Conservation (phyloP, 2,329 filamentous ascomycete genomes). For the Lasiodiplodia theobromae region DNA sequence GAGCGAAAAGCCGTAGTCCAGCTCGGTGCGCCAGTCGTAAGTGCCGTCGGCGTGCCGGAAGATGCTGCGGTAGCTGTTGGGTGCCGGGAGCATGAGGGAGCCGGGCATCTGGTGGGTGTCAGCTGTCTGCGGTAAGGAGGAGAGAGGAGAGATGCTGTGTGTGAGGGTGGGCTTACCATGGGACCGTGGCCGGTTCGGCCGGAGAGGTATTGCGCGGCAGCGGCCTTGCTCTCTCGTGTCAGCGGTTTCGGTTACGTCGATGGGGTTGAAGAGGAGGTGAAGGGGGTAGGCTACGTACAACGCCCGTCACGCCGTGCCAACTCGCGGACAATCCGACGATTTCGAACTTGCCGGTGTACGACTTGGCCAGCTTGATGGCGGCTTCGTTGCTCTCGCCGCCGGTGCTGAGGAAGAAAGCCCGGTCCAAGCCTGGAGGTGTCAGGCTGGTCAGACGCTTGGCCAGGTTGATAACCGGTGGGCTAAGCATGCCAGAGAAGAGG, state of each 20-base stretch:
- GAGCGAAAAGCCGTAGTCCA: slow-evolving; percentile 68
- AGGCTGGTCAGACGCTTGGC: slow-evolving; percentile 40
- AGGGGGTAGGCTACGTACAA: slow-evolving; percentile 28
- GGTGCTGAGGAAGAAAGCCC: slow-evolving; percentile 45
- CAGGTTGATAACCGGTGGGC: slow-evolving; percentile 43
- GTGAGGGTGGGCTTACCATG: slow-evolving; percentile 27
- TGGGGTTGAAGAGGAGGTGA: neutral
- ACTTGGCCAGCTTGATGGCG: slow-evolving; percentile 70
- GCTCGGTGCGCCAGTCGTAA: slow-evolving; percentile 71
- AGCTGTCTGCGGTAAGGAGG: neutral
- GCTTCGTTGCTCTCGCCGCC: slow-evolving; percentile 58
- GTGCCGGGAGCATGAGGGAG: slow-evolving; percentile 64
- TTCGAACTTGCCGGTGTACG: slow-evolving; percentile 70
- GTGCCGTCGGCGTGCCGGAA: slow-evolving; percentile 66
- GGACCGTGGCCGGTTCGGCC: slow-evolving; percentile 58
- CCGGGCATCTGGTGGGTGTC: slow-evolving; percentile 56
- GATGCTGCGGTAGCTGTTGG: slow-evolving; percentile 67
- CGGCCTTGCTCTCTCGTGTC: slow-evolving; percentile 39
- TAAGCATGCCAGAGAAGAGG: slow-evolving; percentile 46
- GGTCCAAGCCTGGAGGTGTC: slow-evolving; percentile 41
- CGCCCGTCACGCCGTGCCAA: slow-evolving; percentile 68
- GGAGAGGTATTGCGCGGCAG: slow-evolving; percentile 61
- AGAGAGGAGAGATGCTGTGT: neutral
- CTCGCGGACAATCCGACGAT: slow-evolving; percentile 66
- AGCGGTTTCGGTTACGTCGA: neutral